Percentiles rank a stretch among this genome's conserved stretches.
These are phyloP conservation scores for Podaxis sp. DNA, from an alignment of 768 basidiomycete species.

Conservation along the genomic window DNA sequence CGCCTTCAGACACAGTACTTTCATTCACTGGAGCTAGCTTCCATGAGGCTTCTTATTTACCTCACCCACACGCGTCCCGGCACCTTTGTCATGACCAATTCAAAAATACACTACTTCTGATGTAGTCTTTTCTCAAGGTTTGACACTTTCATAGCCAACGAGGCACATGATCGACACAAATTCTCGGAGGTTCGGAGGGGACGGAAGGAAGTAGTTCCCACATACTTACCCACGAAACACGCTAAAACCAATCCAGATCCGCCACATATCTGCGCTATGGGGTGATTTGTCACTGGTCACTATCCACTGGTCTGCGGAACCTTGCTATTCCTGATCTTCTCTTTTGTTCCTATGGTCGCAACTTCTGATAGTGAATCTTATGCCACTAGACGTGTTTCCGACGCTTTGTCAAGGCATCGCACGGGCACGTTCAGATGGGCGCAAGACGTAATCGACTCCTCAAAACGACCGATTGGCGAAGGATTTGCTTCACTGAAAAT, in stretches of 20 bases:
- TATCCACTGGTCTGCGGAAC: neutral
- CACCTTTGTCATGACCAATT: neutral
- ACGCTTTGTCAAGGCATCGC: neutral
- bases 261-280: constrained; percentile 8
- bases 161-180: constrained; percentile 6
- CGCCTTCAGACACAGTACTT: neutral
- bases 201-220: neutral
- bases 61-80: neutral
- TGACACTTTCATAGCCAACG: neutral
- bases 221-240: neutral
- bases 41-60: neutral
- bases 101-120: neutral
- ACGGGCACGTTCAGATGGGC: neutral
- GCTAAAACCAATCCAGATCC: constrained; percentile 9
- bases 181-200: neutral
- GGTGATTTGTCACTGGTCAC: neutral
- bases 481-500: neutral
- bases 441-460: neutral
- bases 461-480: neutral
- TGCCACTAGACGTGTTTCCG: neutral
- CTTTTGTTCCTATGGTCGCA: neutral
- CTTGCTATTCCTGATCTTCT: constrained; percentile 3
- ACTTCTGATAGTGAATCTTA: neutral
- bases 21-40: neutral
- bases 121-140: neutral